Evolutionary conservation across 257 asterid species (phyloP), one percentile per base, ranked within the genome.

Genomic region (Cynanchum wilfordii): DNA sequence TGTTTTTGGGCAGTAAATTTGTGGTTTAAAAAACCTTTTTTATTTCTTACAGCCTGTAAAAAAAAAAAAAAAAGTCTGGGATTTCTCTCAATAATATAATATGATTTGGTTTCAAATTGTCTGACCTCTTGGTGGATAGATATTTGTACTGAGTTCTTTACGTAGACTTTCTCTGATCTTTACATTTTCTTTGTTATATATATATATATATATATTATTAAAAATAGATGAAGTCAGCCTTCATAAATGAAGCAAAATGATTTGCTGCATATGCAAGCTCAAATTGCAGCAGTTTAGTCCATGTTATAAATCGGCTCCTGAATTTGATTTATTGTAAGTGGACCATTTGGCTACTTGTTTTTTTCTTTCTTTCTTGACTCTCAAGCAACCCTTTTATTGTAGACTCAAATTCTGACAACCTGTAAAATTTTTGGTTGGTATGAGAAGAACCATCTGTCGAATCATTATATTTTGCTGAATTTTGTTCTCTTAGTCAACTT

Each of bases 41-140:
- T 8, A 54, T 70, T 16, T 45, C 3, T 56, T 56, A 20, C 19
- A 29, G n/a, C 51, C 44, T 68, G 78, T 78, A 58, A 25, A 24
- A 68, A 58, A 56, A 8, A 20, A 20, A 15, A 68, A 33, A 3
- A 0, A 33, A 33, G 38, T 33, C 38, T 33, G 38, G 4, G 38
- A 33, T 33, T 33, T 33, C 38, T 33, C 38, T 33, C 38, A 33
- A 2, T 33, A 58, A 30, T n/a, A 66, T 62, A 33, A 68, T 45
- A 56, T 33, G 30, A 30, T 33, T 70, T 69, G 33, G 71, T 58
- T 62, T 72, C 36, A 77, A 56, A 77, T 49, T 62, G 16, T 74
- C 36, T 52, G 52, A 50, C 71, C 29, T 29, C 38, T 33, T 52
- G 51, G 38, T 58, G 51, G 5, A 33, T 33, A 33, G 38, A 33